Percentiles rank a stretch among this genome's conserved stretches.
Conservation (phyloP, 1,139 yeast genomes). For the Diutina catenulata region DNA sequence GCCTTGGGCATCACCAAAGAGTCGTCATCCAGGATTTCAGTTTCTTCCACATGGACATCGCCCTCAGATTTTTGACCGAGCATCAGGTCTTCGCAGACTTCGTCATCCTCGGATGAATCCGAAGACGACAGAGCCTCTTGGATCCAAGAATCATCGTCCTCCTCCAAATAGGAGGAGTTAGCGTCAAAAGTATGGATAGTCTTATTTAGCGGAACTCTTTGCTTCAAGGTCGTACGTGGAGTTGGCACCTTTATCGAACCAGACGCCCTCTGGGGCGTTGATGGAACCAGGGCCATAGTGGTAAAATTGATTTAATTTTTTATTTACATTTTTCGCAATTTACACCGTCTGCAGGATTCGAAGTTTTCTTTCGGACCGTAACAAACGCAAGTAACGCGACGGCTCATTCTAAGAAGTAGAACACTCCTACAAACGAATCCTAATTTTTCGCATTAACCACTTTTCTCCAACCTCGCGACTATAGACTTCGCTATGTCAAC, state of each 20-base stretch:
- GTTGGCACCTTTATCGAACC: background rate
- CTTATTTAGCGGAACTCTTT: background rate
- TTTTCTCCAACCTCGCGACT: background rate
- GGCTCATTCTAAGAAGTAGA: too few relatives aligned
- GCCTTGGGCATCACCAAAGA: background rate
- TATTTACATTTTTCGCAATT: too few relatives aligned
- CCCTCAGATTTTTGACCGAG: background rate
- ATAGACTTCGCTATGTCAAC: slow-evolving; percentile 29
- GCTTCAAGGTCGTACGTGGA: slow-evolving; percentile 2
- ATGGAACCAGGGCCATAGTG: slow-evolving; percentile 4
- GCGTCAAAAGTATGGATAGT: slow-evolving; percentile 3
- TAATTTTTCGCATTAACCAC: too few relatives aligned
- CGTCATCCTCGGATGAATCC: background rate
- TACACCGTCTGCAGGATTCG: too few relatives aligned
- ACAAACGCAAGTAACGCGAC: too few relatives aligned
- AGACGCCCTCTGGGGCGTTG: background rate
- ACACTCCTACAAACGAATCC: too few relatives aligned
- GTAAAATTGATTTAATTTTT: too few relatives aligned
- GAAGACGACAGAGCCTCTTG: background rate
- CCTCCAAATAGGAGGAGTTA: slow-evolving; percentile 3
- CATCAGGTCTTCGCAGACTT: slow-evolving; percentile 3
- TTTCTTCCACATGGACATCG: background rate
- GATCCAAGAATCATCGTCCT: slow-evolving; percentile 1
- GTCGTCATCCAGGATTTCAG: background rate
- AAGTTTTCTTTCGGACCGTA: too few relatives aligned